phyloP scores from a whole-genome alignment of 2,329 filamentous ascomycete species.

The Calycina marina region DNA sequence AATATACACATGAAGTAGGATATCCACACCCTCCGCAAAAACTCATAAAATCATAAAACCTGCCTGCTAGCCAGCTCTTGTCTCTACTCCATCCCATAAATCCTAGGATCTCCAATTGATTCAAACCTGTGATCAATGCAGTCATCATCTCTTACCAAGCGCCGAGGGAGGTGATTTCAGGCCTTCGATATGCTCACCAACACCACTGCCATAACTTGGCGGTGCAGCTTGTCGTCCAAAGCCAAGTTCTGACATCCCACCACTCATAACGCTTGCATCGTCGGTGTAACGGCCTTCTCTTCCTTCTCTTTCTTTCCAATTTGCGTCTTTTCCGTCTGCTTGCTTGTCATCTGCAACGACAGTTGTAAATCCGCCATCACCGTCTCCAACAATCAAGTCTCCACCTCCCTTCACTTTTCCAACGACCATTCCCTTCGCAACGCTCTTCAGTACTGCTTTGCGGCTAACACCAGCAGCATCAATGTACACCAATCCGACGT shows the following conservation, averaged over 20 bases:
- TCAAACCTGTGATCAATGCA: no score
- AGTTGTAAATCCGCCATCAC: constrained; percentile 14
- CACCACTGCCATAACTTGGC: not conserved
- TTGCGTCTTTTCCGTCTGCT: not conserved
- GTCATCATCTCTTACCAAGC: no score
- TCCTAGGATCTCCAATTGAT: no score
- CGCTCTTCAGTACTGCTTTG: constrained; percentile 79
- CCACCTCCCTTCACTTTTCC: constrained; percentile 63
- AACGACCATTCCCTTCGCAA: constrained; percentile 92
- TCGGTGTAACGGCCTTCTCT: constrained; percentile 1
- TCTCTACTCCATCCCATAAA: no score
- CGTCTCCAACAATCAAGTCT: constrained; percentile 59
- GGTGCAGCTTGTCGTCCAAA: constrained; percentile 1
- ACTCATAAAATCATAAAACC: no score
- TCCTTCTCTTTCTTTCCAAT: constrained; percentile 1
- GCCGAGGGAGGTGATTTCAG: not conserved
- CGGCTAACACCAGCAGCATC: constrained; percentile 88
- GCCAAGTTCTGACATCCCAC: not conserved
- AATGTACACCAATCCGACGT: constrained; percentile 93
- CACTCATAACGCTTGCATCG: not conserved
- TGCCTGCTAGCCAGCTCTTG: no score
- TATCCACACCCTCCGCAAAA: no score
- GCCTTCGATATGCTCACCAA: not conserved
- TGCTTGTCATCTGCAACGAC: not conserved
- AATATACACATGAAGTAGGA: no score